Evolutionary conservation across 2,329 filamentous ascomycete species (phyloP), one percentile per base, ranked within the genome.

Genomic region (Juglanconis oblonga): DNA sequence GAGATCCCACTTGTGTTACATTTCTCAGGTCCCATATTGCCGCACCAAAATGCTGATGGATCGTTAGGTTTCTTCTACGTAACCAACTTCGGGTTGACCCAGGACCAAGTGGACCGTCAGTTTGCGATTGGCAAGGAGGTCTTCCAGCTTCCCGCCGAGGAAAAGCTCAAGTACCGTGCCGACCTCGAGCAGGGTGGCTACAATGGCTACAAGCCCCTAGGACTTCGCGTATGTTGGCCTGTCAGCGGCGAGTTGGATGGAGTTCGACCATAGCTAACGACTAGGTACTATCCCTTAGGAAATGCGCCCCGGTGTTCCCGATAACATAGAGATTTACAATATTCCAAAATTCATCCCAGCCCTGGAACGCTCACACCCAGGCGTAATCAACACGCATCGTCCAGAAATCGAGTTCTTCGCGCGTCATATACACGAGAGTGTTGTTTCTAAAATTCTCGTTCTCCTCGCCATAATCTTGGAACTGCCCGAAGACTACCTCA

Each of bases 81-180:
- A 7, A 80, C 78, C 36, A 82, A 84, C 68, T 84, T 81, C 50
- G 80, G 80, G 57, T 74, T 84, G 55, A 73, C 69, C 4, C 76
- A 81, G 62, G 80, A 82, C 32, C 75, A 82, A 62, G 75, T 84
- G 8, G 77, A 83, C 63, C 73, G 74, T 7, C 81, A 84, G 61
- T 84, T 83, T 63, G 80, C 81, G 45, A 75, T 85, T 3, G 82
- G 77, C 0, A 77, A 81, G 54, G 76, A 79, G 33, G 80, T 84
- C 67, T 84, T 84, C 65, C 66, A 74, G 3, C 71, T 84, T 1
- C 76, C 81, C 0, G 70, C 75, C 1, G 77, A 78, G 13, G 79
- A 84, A 1, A 71, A 82, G 61, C 74, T 80, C 47, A 78, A 79
- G 59, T 81, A 79, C 62, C 76, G 75, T 33, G 72, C 72, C 55